These are phyloP conservation scores for Thraustotheca clavata DNA, from an alignment of 352 stramenopile genomes.

Conservation along the genomic window DNA sequence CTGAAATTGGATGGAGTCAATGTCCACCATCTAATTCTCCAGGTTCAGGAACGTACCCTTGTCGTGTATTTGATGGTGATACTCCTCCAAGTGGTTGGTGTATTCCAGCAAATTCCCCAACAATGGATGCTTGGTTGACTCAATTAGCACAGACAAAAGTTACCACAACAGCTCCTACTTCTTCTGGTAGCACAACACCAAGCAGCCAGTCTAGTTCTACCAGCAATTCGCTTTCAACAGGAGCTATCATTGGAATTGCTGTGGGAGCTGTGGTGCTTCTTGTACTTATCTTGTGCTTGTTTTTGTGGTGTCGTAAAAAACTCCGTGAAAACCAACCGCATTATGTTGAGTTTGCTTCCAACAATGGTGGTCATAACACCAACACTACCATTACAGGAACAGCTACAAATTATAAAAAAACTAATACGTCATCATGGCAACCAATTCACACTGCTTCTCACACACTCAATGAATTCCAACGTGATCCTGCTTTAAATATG, in stretches of 20 bases:
- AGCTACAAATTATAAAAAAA: neutral
- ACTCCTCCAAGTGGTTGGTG: neutral
- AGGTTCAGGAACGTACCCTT: neutral
- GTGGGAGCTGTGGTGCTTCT: neutral
- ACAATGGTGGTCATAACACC: neutral
- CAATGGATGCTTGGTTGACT: neutral
- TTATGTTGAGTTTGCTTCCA: neutral
- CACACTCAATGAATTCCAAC: slow-evolving; percentile 65
- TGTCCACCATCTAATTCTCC: neutral
- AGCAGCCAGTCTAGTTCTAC: neutral
- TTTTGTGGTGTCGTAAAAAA: neutral
- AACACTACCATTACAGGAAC: neutral
- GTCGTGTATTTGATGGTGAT: neutral
- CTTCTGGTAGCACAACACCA: neutral
- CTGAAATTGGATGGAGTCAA: neutral
- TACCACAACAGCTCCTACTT: neutral
- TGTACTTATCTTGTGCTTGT: neutral
- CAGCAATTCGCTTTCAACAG: neutral
- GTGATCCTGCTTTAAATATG: slow-evolving; percentile 37
- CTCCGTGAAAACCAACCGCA: neutral
- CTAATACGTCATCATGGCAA: neutral
- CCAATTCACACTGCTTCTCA: slow-evolving; percentile 22
- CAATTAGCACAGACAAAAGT: neutral
- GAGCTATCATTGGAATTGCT: slow-evolving; percentile 3
- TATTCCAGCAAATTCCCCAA: neutral